Base-by-base conservation (phyloP, 208 protist genomes). In the Trypanosoma melophagium region DNA sequence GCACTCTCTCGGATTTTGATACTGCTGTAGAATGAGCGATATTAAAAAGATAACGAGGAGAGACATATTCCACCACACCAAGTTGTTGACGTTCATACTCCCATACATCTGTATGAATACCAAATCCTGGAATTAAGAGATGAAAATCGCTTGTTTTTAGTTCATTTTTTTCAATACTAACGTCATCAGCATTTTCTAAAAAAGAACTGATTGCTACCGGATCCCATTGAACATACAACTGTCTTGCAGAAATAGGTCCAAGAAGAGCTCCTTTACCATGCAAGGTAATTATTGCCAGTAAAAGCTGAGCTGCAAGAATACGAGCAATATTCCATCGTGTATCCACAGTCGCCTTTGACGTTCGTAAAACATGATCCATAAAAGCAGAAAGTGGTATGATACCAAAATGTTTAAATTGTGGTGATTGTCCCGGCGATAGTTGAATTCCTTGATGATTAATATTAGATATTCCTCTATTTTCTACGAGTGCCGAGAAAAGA, bases 1-100 rank as follows among this genome's bases (percentile, higher is more conserved):
- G 53, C 3, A 75, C 69, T 31, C 60, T 61, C 60, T 79, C 78
- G 40, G 53, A 58, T 44, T 57, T 60, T 22, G 69, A 73, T 21
- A 76, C 41, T 41, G 77, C 78, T 49, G 83, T 65, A 42, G 53
- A 45, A n/a, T 84, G 69, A 80, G 92, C 89, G 52, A 79, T 69
- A 54, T 77, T 74, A n/a, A 92, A 74, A n/a, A 93, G 60, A 77
- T 92, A 92, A 21, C 76, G 24, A 14, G 85, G 86, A 0, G 90
- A 62, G 24, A 95, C 62, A 68, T 93, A 95, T 82, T 95, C 87
- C 13, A 95, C 64, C 35, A 91, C 84, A 57, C 90, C 86, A 56
- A 80, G 87, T 77, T 95, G 90, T 76, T 95, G 90, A 14, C 87
- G 81, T 69, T 91, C 84, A 73, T 90, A 95, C 54, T 77, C 69